Base-by-base conservation (phyloP, 1,139 yeast genomes). In the Ashbya aceris region DNA sequence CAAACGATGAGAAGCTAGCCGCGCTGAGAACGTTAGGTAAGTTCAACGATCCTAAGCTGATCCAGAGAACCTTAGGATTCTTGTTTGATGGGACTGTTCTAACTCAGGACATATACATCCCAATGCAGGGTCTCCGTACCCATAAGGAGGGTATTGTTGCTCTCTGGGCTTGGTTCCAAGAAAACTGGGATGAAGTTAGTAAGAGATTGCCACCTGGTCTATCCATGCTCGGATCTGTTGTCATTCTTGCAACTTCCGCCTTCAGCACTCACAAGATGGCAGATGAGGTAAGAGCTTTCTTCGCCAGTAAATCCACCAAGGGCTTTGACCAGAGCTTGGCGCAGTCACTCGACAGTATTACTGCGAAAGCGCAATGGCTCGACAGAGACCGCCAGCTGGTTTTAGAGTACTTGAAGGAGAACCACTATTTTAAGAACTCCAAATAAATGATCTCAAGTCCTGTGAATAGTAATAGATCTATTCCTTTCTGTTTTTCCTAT, bases 41-140 rank as follows among this genome's bases (percentile, higher is more conserved):
- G 54, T 81, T 84, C 58, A 74, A 71, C 48, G 74, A 80, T 50
- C 66, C 69, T 5, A 70, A 69, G 38, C 67, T 84, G 42, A 70
- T 83, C 47, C 66, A 74, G 51, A 79, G 76, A 64, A 78, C 86
- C 10, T 68, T 83, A 40, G 71, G 65, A 3, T 69, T 74, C 55
- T 64, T 84, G 49, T 71, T 84, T 48, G 79, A 83, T 58, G 79
- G 86, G 30, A 76, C 81, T 30, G 68, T 78, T 31, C 71, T 87
- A 50, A 80, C 83, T 58, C 97, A 89, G 68, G 97, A 89, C 63
- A 75, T 84, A 44, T 79, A 79, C 61, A 74, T 81, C 48, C 87
- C 94, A 53, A 70, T 89, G 74, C 74, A 69, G 48, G 87, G 93
- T 33, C 67, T 85, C 65, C 70, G 82, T 55, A 58, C 74, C 12